Conservation (phyloP, 345 rosid genomes). For the Salix dunnii region DNA sequence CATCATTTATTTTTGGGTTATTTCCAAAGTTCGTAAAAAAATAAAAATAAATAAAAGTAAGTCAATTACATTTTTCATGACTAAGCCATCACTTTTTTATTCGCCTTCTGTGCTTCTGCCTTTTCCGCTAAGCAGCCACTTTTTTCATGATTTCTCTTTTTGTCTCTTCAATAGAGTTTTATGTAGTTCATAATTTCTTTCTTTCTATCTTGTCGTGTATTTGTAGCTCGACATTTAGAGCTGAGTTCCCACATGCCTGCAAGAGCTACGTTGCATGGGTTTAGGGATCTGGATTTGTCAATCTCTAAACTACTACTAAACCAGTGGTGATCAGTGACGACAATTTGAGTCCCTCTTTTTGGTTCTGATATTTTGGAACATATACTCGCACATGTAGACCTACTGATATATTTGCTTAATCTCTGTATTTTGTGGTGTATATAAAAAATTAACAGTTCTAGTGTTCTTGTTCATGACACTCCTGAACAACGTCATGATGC, state of each 20-base stretch:
- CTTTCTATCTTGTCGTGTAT: background rate
- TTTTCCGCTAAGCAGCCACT: background rate
- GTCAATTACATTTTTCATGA: background rate
- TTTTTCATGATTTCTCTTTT: background rate
- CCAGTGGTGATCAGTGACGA: slow-evolving; percentile 28
- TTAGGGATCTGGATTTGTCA: slow-evolving; percentile 85
- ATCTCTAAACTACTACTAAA: slow-evolving; percentile 48
- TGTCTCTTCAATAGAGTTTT: background rate
- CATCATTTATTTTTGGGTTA: no score
- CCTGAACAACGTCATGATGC: background rate
- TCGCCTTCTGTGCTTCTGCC: background rate
- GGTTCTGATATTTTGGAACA: background rate
- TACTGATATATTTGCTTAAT: background rate
- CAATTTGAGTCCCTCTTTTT: no score
- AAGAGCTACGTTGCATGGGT: slow-evolving; percentile 83
- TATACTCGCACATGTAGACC: background rate
- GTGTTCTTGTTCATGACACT: background rate
- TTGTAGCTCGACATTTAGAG: slow-evolving; percentile 70
- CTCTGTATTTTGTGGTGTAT: background rate
- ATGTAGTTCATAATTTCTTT: background rate
- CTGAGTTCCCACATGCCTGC: slow-evolving; percentile 66
- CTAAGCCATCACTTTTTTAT: background rate
- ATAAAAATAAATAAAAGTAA: no score
- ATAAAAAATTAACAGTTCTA: no score
- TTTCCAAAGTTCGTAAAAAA: no score